Evolutionary conservation across 805 yeast species (phyloP), one percentile per base, ranked within the genome.

Genomic region (Wickerhamiella allomyrinae): DNA sequence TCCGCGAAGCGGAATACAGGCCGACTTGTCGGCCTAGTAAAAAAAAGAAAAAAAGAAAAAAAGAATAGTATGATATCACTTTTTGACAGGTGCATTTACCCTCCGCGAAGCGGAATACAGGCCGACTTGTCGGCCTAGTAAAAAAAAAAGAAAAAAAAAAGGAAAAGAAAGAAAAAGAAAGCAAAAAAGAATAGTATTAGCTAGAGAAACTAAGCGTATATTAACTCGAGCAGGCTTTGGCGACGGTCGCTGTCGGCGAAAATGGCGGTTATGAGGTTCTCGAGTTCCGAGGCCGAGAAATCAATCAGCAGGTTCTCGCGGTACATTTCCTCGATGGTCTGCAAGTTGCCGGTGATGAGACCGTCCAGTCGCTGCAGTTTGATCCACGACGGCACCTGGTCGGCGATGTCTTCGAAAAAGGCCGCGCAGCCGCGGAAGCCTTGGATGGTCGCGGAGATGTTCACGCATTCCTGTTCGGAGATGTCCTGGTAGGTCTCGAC

Each of bases 161-260:
- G 7, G 7, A 5, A 5, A 14, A 5, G 6, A 7, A 27, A 14
- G 6, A 5, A 21, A 35, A 35, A 35, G 20, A 20, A 7, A 21
- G n/a, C 11, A 34, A 34, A 20, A 23, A 35, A 14, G 13, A 34
- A 7, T 11, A 8, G 21, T 22, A 7, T 22, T 22, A 9, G 24
- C 6, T 22, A n/a, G n/a, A n/a, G n/a, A n/a, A n/a, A n/a, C n/a
- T n/a, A n/a, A n/a, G 17, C 31, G 31, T 37, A 17, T 20, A 40
- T 37, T 15, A 27, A 8, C 5, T 45, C 45, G 14, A 60, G 40
- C 4, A 59, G 53, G 14, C 46, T 29, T 19, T 48, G 42, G 8
- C 67, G 50, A 29, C 49, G 35, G 11, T 55, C 56, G 1, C 59
- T 50, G 15, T 61, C 65, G 3, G 55, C 57, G 42, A 62, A 62